Evolutionary conservation across 768 basidiomycete species (phyloP).

Genomic region (Lanmaoa pseudosensibilis): DNA sequence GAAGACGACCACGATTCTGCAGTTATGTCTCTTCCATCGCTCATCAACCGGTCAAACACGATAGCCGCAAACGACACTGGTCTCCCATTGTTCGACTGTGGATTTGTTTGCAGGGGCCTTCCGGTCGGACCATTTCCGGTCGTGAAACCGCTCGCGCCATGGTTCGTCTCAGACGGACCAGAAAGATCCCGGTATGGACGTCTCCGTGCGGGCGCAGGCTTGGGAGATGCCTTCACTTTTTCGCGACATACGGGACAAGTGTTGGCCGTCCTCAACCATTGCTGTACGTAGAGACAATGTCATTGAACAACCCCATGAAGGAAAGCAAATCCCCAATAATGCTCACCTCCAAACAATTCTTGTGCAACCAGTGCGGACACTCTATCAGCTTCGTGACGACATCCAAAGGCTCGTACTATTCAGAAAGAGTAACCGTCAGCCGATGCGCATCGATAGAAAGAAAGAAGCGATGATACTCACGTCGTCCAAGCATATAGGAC

Average conservation of each 20-base stretch:
- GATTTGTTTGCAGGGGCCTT: slow-evolving; percentile 4
- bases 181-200: slow-evolving; percentile 10
- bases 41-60: slow-evolving; percentile 21
- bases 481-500: slow-evolving; percentile 85
- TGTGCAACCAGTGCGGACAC: slow-evolving; percentile 82
- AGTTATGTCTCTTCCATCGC: slow-evolving; percentile 12
- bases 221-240: slow-evolving; percentile 41
- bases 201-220: slow-evolving; percentile 23
- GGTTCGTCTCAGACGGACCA: slow-evolving; percentile 11
- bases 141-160: background rate
- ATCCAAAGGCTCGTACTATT: slow-evolving; percentile 65
- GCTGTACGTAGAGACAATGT: slow-evolving; percentile 38
- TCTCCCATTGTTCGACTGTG: slow-evolving; percentile 14
- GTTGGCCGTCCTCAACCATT: slow-evolving; percentile 76
- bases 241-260: slow-evolving; percentile 84
- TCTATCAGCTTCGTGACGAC: slow-evolving; percentile 62
- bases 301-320: background rate
- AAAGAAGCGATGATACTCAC: slow-evolving; percentile 42
- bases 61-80: slow-evolving; percentile 19
- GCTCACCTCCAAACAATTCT: slow-evolving; percentile 70
- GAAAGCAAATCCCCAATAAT: background rate
- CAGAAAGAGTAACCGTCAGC: slow-evolving; percentile 5
- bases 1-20: slow-evolving; percentile 8
- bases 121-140: background rate
- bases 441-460: background rate